Base-by-base conservation (phyloP, 2,329 filamentous ascomycete species). In the Epichloe uncinata region DNA sequence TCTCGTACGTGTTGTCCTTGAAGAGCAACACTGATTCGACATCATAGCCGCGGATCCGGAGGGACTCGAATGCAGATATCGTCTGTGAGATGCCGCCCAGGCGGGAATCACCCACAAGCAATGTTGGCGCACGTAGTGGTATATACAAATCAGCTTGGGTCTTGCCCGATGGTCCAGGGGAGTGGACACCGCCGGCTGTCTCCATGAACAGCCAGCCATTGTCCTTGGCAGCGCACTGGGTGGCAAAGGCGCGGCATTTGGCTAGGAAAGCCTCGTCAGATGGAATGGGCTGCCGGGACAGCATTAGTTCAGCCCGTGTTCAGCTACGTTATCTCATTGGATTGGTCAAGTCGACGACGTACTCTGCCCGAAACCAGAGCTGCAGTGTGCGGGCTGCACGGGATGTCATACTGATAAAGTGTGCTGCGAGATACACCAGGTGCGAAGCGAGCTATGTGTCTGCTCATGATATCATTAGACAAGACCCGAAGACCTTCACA, bases 181-280 rank as follows among this genome's bases (percentile, higher is more conserved):
- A 91, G 53, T 91, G 81, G 0, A 91, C 84, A 1, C 87, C 87
- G 1, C 87, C 87, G 1, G 87, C 87, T 2, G 87, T 93, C 63
- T 94, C 87, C 43, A 93, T 71, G 44, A 94, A 74, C 1, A 85
- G 68, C 65, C 82, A 79, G n/a, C 77, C 77, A 43, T 69, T 62
- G 4, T 67, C 66, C 2, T 57, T 56, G 18, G 61, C 58, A 3
- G 74, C 70, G 49, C 69, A 70, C n/a, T 66, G 56, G 6, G 64
- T 61, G 1, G 75, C 68, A 49, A 72, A 67, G 1, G 67, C 60
- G 36, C 55, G 52, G 41, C 56, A 58, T 40, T 68, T 66, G 2
- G 65, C 58, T 4, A 82, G 60, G 1, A 84, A 69, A 1, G 70
- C 64, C 12, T 72, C 63, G 52, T 80, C 72, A 1, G 78, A 71